Percentiles rank a stretch among this genome's conserved stretches.
Evolutionary conservation across 768 basidiomycete genomes (phyloP).

Genomic region (Mycena metata): DNA sequence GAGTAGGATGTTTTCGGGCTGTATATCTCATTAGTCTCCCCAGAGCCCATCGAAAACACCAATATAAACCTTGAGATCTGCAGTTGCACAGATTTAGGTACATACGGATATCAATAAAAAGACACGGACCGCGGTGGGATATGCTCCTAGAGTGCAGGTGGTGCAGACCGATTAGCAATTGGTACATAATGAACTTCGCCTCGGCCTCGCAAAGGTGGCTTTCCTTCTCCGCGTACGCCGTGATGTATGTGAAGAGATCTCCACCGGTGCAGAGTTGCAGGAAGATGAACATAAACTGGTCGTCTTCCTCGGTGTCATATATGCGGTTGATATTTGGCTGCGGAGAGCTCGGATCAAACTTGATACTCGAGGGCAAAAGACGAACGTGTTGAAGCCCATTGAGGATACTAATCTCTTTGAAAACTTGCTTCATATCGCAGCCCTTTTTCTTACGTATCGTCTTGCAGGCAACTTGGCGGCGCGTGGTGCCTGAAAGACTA

Average conservation of each 20-base stretch:
- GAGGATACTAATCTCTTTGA: constrained; percentile 85
- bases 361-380: neutral
- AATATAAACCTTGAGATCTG: constrained; percentile 73
- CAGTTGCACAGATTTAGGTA: too few relatives aligned
- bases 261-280: constrained; percentile 89
- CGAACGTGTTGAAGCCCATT: constrained; percentile 77
- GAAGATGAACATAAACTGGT: constrained; percentile 78
- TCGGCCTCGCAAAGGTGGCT: constrained; percentile 80
- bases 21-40: constrained; percentile 16
- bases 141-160: constrained; percentile 81
- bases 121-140: constrained; percentile 78
- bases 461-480: constrained; percentile 87
- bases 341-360: neutral
- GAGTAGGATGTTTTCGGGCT: constrained; percentile 90
- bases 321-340: constrained; percentile 89
- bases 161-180: constrained; percentile 76
- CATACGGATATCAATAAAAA: neutral
- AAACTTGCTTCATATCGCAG: constrained; percentile 69
- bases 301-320: constrained; percentile 74
- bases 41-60: neutral
- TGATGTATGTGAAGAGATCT: constrained; percentile 90
- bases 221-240: constrained; percentile 64
- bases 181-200: constrained; percentile 87
- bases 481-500: constrained; percentile 37
- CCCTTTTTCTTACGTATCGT: constrained; percentile 77